These are phyloP conservation scores for Schwanniomyces polymorphus DNA, from an alignment of 805 yeast species.

Conservation along the genomic window DNA sequence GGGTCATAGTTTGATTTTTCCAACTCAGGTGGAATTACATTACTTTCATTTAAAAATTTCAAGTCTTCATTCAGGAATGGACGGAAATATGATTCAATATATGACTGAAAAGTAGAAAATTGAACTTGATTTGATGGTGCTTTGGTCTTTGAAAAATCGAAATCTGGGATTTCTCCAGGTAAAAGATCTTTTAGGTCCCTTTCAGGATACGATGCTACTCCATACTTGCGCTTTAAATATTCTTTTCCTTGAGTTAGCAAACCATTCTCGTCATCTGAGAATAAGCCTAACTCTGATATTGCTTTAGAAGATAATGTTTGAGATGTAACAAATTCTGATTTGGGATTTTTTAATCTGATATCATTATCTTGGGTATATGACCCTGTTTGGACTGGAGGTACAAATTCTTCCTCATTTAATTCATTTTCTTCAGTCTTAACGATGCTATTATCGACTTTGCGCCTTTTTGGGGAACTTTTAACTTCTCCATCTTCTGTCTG, in stretches of 20 bases:
- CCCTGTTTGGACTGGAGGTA: constrained; percentile 49
- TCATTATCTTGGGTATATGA: constrained; percentile 53
- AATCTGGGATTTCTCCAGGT: constrained; percentile 87
- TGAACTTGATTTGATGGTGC: constrained; percentile 81
- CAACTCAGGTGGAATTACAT: constrained; percentile 53
- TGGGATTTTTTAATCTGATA: constrained; percentile 66
- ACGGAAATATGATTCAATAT: constrained; percentile 82
- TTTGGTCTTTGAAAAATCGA: constrained; percentile 80
- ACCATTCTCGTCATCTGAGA: constrained; percentile 58
- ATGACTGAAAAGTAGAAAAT: constrained; percentile 81
- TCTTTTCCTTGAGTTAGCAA: constrained; percentile 70
- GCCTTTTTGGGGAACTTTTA: background rate
- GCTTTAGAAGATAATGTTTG: constrained; percentile 71
- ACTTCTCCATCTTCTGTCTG: constrained; percentile 4
- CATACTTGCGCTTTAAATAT: constrained; percentile 71
- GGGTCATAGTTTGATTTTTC: constrained; percentile 58
- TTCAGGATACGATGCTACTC: constrained; percentile 88
- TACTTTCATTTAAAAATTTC: constrained; percentile 63
- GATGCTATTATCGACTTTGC: background rate
- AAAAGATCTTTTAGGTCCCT: constrained; percentile 69
- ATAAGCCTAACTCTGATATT: constrained; percentile 59
- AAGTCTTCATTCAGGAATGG: constrained; percentile 79
- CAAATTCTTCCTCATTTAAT: constrained; percentile 20
- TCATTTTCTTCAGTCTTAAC: background rate
- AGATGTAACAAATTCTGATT: constrained; percentile 69